Percentiles rank a stretch among this genome's conserved stretches.
phyloP scores from a whole-genome alignment of 1,139 yeast species.

The Groenewaldozyma sp. region DNA sequence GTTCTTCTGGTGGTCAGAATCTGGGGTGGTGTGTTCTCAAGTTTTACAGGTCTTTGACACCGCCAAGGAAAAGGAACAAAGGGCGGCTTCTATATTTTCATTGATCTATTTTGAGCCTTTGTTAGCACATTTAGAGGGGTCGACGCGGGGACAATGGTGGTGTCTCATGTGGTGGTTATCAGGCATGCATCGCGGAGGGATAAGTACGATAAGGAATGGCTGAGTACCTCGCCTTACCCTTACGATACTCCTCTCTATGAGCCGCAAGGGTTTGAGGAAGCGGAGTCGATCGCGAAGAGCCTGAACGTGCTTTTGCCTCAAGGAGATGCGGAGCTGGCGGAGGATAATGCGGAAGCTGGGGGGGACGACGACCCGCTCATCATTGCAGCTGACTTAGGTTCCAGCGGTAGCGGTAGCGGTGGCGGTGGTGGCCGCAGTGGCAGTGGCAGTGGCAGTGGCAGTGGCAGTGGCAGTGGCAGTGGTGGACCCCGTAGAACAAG shows the following conservation, averaged over 20 bases:
- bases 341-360: constrained; percentile 10
- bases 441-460: no score
- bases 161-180: constrained; percentile 22
- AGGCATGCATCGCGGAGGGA: constrained; percentile 32
- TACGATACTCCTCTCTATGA: constrained; percentile 31
- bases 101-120: background rate
- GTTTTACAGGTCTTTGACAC: background rate
- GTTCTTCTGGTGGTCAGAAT: no score
- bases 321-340: constrained; percentile 6
- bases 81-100: background rate
- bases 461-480: no score
- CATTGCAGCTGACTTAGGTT: no score
- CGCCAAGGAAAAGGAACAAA: background rate
- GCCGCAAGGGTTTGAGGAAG: constrained; percentile 24
- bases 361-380: no score
- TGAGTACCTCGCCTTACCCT: constrained; percentile 27
- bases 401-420: no score
- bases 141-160: constrained; percentile 5
- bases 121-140: background rate
- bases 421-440: no score
- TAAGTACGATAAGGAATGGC: constrained; percentile 26
- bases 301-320: constrained; percentile 9
- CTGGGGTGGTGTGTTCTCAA: background rate
- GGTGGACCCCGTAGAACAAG: no score
- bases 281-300: constrained; percentile 15